These are phyloP conservation scores for Lentinula edodes DNA, from an alignment of 768 basidiomycete species.

Conservation along the genomic window DNA sequence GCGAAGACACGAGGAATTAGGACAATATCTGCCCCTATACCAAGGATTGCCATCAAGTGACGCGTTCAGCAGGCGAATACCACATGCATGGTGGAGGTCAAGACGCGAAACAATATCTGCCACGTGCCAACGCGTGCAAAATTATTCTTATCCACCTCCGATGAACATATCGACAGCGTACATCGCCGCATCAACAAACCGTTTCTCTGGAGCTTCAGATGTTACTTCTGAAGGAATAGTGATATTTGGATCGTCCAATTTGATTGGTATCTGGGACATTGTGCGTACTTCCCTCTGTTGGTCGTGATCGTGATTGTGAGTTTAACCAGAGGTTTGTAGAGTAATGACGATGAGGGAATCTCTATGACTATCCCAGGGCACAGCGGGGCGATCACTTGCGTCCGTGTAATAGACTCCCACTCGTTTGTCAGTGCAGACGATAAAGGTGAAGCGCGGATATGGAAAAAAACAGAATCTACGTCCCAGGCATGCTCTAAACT, in stretches of 20 bases:
- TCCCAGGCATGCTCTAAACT: constrained; percentile 28
- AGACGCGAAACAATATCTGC: not conserved
- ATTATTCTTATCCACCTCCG: not conserved
- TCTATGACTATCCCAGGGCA: constrained; percentile 73
- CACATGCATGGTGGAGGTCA: not conserved
- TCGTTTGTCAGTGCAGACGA: constrained; percentile 72
- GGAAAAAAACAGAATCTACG: constrained; percentile 40
- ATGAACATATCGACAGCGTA: constrained; percentile 31
- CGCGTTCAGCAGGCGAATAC: not conserved
- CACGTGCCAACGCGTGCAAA: not conserved
- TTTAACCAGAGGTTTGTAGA: constrained; percentile 28
- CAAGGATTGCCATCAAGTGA: constrained; percentile 54
- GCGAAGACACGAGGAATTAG: constrained; percentile 59
- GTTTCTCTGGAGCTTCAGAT: constrained; percentile 44
- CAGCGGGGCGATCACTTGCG: constrained; percentile 65
- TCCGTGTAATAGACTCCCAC: constrained; percentile 55
- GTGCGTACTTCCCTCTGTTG: constrained; percentile 20
- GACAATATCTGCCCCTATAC: constrained; percentile 73
- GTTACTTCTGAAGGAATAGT: constrained; percentile 35
- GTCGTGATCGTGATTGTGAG: not conserved
- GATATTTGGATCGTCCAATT: constrained; percentile 42
- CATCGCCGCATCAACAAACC: constrained; percentile 43
- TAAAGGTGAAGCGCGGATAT: constrained; percentile 58
- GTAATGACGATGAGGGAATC: constrained; percentile 47
- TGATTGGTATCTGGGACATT: constrained; percentile 42